Evolutionary conservation across 148 eudicot species (phyloP).

Genomic region (Silene conica): DNA sequence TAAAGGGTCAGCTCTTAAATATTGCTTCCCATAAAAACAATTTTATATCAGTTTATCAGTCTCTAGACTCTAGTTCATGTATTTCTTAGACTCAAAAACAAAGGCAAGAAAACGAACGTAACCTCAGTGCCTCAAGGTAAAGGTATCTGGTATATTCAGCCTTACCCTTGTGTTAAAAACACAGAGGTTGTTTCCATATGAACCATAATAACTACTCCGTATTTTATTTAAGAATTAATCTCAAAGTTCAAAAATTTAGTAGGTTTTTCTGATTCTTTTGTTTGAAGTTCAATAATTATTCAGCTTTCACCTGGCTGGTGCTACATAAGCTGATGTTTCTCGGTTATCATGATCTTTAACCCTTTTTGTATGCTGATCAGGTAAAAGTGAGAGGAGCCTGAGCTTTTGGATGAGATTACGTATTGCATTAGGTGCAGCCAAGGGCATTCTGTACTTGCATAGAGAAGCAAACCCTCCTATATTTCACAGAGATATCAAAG

Average conservation of each 20-base stretch:
- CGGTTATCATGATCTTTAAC: neutral
- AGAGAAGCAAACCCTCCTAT: constrained; percentile 91
- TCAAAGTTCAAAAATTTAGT: neutral
- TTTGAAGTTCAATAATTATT: constrained; percentile 1
- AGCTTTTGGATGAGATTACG: constrained; percentile 60
- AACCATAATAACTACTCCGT: neutral
- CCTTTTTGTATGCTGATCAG: constrained; percentile 28
- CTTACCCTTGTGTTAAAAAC: neutral
- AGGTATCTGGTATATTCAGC: neutral
- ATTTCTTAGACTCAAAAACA: neutral
- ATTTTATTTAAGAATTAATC: neutral
- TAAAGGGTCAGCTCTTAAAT: constrained; percentile 3
- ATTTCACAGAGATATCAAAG: constrained; percentile 86
- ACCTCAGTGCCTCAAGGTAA: neutral
- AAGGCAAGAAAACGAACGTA: neutral
- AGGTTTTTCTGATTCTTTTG: neutral
- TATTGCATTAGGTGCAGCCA: constrained; percentile 74
- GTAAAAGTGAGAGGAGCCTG: constrained; percentile 42
- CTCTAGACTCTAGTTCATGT: neutral
- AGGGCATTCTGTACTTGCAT: constrained; percentile 83
- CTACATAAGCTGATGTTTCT: neutral
- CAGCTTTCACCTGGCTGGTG: neutral
- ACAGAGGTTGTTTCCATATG: neutral
- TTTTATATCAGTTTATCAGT: neutral
- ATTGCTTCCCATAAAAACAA: neutral